phyloP scores from a whole-genome alignment of 2,329 filamentous ascomycete species.

The Microdochium paspali region DNA sequence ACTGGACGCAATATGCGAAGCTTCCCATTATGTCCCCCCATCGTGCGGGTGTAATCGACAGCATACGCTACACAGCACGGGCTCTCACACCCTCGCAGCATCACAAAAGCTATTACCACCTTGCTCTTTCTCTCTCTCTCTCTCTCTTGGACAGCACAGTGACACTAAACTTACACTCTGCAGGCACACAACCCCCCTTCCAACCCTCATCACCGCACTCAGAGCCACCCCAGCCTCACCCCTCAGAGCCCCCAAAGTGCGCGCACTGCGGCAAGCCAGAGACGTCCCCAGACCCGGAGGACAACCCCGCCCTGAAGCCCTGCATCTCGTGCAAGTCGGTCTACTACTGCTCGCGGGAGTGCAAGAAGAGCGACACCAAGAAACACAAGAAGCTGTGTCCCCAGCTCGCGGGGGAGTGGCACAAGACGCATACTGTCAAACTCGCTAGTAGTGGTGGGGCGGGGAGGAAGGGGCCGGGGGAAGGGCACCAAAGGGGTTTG shows the following conservation, averaged over 20 bases:
- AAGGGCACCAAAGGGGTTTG: constrained; percentile 1
- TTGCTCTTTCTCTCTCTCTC: not conserved
- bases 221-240: not conserved
- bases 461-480: not conserved
- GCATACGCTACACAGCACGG: not conserved
- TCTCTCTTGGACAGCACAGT: too few species aligned
- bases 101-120: not conserved
- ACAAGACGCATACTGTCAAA: constrained; percentile 2
- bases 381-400: constrained; percentile 3
- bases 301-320: not conserved
- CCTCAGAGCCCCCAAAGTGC: not conserved
- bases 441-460: not conserved
- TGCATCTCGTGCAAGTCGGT: constrained; percentile 2
- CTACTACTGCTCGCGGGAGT: constrained; percentile 3
- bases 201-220: not conserved
- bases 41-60: too few species aligned
- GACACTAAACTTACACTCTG: not conserved
- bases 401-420: constrained; percentile 2
- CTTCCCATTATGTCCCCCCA: too few species aligned
- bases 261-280: not conserved
- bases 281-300: not conserved
- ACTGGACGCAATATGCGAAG: too few species aligned
- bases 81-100: not conserved
- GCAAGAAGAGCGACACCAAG: constrained; percentile 2
- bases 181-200: not conserved